Conservation (phyloP, 1,284 basidiomycete genomes). For the Heterobasidion irregulare region DNA sequence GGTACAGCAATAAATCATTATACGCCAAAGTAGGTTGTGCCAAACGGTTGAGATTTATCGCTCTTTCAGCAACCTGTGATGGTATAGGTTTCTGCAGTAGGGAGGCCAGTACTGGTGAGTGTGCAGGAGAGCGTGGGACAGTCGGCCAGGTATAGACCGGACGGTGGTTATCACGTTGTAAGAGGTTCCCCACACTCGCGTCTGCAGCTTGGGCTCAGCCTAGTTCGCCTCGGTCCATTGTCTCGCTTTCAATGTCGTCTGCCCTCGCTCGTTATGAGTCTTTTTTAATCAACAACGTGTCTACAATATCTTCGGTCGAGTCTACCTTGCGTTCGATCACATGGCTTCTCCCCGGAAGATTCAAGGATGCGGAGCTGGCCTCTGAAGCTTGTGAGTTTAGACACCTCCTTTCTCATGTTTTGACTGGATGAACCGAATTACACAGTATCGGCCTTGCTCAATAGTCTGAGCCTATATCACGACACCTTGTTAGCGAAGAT, state of each 20-base stretch:
- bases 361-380: slow-evolving; percentile 93
- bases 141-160: slow-evolving; percentile 12
- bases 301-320: slow-evolving; percentile 82
- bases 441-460: slow-evolving; percentile 64
- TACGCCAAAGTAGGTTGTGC: too few species aligned
- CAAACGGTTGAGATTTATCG: too few species aligned
- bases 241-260: slow-evolving; percentile 30
- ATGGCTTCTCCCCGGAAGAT: slow-evolving; percentile 92
- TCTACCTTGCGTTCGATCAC: slow-evolving; percentile 84
- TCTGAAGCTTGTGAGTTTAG: slow-evolving; percentile 78
- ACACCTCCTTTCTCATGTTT: slow-evolving; percentile 11
- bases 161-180: slow-evolving; percentile 1
- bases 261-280: slow-evolving; percentile 64
- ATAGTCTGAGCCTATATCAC: slow-evolving; percentile 79
- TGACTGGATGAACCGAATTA: slow-evolving; percentile 4
- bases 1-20: too few species aligned
- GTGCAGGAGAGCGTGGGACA: neutral
- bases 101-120: neutral
- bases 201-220: slow-evolving; percentile 3
- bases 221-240: slow-evolving; percentile 1
- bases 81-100: too few species aligned
- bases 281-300: slow-evolving; percentile 77
- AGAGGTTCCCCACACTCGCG: slow-evolving; percentile 1
- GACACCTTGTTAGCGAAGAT: slow-evolving; percentile 73
- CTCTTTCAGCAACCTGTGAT: too few species aligned